These are phyloP conservation scores for Fomitopsis betulina DNA, from an alignment of 1,284 basidiomycete species.

Conservation along the genomic window DNA sequence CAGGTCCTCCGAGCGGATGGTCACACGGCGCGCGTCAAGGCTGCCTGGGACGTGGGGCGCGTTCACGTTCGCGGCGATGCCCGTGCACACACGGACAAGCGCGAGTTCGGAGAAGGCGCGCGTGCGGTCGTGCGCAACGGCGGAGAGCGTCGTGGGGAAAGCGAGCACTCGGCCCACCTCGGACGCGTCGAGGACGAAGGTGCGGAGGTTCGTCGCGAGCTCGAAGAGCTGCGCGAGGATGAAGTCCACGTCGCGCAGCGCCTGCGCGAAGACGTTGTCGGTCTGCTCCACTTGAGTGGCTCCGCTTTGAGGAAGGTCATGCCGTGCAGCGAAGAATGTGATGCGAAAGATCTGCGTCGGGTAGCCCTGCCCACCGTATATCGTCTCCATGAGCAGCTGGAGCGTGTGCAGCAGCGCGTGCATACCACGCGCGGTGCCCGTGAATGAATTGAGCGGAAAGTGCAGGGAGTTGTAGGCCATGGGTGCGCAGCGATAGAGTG, in stretches of 20 bases:
- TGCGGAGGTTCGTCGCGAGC: neutral
- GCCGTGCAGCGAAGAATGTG: neutral
- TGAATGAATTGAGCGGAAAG: neutral
- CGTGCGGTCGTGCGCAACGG: neutral
- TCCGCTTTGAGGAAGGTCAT: neutral
- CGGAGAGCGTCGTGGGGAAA: neutral
- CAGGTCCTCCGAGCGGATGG: neutral
- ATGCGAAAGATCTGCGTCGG: neutral
- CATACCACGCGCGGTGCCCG: neutral
- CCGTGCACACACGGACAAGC: neutral
- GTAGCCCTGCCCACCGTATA: neutral
- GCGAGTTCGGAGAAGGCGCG: neutral
- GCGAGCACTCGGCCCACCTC: neutral
- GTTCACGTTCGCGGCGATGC: neutral
- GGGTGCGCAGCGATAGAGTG: neutral
- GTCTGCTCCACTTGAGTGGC: neutral
- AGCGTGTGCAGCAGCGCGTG: neutral
- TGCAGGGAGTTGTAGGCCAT: neutral
- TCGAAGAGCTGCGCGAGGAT: neutral
- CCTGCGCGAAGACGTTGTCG: neutral
- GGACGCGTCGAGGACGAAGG: slow-evolving; percentile 4
- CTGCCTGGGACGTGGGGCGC: neutral
- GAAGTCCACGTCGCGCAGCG: neutral
- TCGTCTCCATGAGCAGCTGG: too few relatives aligned
- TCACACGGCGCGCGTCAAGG: neutral